Percentiles rank a stretch among this genome's conserved stretches.
Evolutionary conservation across 345 rosid species (phyloP).

Genomic region (Eucalyptus microcorys): DNA sequence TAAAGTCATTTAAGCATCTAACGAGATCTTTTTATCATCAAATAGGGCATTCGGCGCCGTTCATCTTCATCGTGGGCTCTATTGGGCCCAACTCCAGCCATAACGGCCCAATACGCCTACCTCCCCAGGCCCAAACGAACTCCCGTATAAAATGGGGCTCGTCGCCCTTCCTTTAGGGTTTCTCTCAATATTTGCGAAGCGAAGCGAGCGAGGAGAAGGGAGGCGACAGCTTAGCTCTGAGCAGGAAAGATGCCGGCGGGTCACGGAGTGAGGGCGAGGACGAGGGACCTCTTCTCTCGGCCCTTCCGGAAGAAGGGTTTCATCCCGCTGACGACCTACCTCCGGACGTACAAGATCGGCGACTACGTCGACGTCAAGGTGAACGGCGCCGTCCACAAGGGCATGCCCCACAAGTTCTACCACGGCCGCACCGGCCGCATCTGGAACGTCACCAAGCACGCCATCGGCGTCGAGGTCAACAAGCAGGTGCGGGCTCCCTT

Average conservation of each 20-base stretch:
- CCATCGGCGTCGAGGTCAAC: conserved; percentile 77
- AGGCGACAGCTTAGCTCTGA: neutral
- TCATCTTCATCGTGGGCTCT: neutral
- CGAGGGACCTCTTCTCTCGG: conserved; percentile 64
- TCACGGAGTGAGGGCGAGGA: conserved; percentile 45
- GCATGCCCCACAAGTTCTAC: conserved; percentile 87
- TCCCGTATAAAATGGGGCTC: neutral
- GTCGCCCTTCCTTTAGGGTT: neutral
- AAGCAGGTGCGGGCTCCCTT: conserved; percentile 35
- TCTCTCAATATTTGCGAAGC: neutral
- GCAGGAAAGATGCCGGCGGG: conserved; percentile 5
- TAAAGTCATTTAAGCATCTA: neutral
- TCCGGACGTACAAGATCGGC: conserved; percentile 63
- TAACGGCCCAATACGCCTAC: neutral
- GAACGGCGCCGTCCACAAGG: conserved; percentile 82
- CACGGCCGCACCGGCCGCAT: conserved; percentile 77
- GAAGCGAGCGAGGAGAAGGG: neutral
- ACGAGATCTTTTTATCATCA: neutral
- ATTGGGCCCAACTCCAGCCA: neutral
- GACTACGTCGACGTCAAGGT: conserved; percentile 73
- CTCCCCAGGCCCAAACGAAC: neutral
- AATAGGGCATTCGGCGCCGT: neutral
- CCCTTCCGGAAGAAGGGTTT: conserved; percentile 80
- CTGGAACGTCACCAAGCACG: conserved; percentile 89
- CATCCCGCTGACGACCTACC: conserved; percentile 62